Percentiles rank a stretch among this genome's conserved stretches.
These are phyloP conservation scores for Camelina laxa DNA, from an alignment of 345 rosid species.

Conservation along the genomic window DNA sequence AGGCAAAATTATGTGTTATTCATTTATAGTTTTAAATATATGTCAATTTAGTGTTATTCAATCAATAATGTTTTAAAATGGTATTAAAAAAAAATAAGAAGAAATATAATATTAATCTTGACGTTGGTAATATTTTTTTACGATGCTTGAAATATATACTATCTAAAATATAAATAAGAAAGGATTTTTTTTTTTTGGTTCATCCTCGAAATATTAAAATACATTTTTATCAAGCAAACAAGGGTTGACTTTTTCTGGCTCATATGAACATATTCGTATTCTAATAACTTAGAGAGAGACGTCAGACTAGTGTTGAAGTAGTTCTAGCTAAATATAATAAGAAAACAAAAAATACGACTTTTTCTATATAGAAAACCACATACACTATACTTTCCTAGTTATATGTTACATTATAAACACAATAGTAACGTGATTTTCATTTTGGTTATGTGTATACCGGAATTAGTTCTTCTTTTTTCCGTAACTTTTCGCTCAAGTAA, in stretches of 20 bases:
- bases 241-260: neutral
- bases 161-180: too few species aligned
- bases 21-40: too few species aligned
- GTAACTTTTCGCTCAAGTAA: neutral
- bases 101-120: neutral
- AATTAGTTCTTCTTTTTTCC: neutral
- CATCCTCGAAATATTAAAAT: neutral
- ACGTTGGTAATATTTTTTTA: neutral
- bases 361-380: neutral
- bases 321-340: neutral
- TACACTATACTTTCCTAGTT: neutral
- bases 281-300: too few species aligned
- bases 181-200: too few species aligned
- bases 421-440: neutral
- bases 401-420: neutral
- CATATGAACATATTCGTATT: neutral
- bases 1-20: neutral
- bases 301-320: neutral
- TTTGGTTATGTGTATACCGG: neutral
- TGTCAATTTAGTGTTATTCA: neutral
- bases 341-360: neutral
- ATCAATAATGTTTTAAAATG: neutral
- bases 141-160: neutral
- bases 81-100: too few species aligned
- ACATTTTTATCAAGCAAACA: neutral